Conservation (phyloP, 495 filamentous ascomycete species). For the Hypoxylon subgilvum region DNA sequence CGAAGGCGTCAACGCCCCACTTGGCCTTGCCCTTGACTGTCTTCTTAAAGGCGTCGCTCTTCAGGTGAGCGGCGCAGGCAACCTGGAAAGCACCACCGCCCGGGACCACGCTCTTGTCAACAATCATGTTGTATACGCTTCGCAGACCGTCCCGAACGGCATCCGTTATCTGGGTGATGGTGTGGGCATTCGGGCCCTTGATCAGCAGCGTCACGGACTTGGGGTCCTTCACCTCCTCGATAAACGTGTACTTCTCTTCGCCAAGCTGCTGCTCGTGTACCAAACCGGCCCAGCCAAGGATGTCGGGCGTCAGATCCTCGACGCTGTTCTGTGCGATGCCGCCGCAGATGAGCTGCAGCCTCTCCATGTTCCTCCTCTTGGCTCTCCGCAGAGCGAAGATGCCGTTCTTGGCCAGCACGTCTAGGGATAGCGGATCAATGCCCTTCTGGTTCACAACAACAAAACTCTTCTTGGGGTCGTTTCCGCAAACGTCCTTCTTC, state of each 20-base stretch:
- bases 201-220: slow-evolving; percentile 99
- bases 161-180: slow-evolving; percentile 93
- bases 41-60: slow-evolving; percentile 79
- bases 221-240: slow-evolving; percentile 97
- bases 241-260: slow-evolving; percentile 98
- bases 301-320: slow-evolving; percentile 85
- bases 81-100: slow-evolving; percentile 97
- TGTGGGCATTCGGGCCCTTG: slow-evolving; percentile 96
- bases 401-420: slow-evolving; percentile 96
- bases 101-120: slow-evolving; percentile 91
- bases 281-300: slow-evolving; percentile 93
- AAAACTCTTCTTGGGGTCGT: slow-evolving; percentile 92
- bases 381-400: slow-evolving; percentile 92
- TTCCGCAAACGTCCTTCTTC: slow-evolving; percentile 97
- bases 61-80: slow-evolving; percentile 87
- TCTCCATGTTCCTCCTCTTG: slow-evolving; percentile 98
- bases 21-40: slow-evolving; percentile 96
- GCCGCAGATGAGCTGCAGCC: slow-evolving; percentile 91
- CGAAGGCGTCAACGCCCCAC: slow-evolving; percentile 91
- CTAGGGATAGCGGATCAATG: slow-evolving; percentile 93
- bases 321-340: slow-evolving; percentile 93
- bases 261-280: slow-evolving; percentile 98
- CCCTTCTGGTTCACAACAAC: slow-evolving; percentile 99
- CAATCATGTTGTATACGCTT: slow-evolving; percentile 98
- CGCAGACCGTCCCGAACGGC: slow-evolving; percentile 95